phyloP scores from a whole-genome alignment of 2,329 filamentous ascomycete genomes.

The Thelonectria rubi region DNA sequence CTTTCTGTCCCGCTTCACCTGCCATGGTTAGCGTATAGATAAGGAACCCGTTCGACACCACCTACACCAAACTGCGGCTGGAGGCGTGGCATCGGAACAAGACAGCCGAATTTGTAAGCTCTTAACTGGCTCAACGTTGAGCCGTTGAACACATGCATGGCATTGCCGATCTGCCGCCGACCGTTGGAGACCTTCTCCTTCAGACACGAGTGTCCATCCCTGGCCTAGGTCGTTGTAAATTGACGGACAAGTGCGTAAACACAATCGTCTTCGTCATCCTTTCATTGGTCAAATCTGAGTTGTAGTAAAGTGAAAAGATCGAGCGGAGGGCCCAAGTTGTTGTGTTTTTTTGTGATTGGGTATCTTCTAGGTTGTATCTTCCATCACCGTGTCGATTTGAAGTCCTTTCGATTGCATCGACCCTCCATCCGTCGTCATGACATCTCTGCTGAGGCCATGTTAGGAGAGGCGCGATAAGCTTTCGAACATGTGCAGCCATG shows the following conservation, averaged over 20 bases:
- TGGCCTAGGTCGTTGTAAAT: not conserved
- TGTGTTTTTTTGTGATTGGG: not conserved
- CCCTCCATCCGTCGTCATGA: not conserved
- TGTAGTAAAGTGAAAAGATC: not conserved
- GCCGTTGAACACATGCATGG: not conserved
- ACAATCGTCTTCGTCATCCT: not conserved
- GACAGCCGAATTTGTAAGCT: slow-evolving; percentile 15
- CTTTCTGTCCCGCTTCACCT: slow-evolving; percentile 18
- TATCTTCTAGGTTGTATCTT: not conserved
- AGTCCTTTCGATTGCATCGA: too few species aligned
- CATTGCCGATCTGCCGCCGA: slow-evolving; percentile 12
- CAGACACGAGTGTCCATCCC: not conserved
- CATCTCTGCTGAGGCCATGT: not conserved
- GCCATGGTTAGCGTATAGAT: slow-evolving; percentile 37
- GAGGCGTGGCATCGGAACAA: not conserved
- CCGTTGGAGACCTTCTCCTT: not conserved
- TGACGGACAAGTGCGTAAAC: not conserved
- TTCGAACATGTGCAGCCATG: not conserved
- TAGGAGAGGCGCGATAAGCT: not conserved
- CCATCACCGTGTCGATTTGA: not conserved
- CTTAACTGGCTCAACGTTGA: slow-evolving; percentile 12
- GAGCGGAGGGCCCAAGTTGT: not conserved
- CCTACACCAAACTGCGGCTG: slow-evolving; percentile 5
- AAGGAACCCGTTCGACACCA: slow-evolving; percentile 20
- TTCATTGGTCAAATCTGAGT: too few species aligned